Evolutionary conservation across 2,329 filamentous ascomycete species (phyloP).

Genomic region (Talaromyces sp.): DNA sequence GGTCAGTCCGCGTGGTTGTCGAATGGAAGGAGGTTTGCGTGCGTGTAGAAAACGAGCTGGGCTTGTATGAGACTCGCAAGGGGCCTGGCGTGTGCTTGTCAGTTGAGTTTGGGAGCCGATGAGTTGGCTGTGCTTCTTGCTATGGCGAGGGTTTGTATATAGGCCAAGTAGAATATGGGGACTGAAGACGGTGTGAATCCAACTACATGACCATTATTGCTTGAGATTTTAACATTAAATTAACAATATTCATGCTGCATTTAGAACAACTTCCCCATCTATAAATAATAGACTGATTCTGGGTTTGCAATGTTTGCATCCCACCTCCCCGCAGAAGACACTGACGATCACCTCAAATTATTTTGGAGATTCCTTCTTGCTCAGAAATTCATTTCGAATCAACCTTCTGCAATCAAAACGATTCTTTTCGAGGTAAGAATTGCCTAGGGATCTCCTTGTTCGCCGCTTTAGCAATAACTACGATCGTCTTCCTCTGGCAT

Average conservation of each 20-base stretch:
- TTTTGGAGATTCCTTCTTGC: neutral
- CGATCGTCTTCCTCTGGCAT: neutral
- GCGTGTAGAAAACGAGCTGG: constrained; percentile 39
- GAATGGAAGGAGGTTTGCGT: constrained; percentile 35
- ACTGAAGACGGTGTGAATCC: neutral
- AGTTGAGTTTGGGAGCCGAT: constrained; percentile 23
- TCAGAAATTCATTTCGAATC: neutral
- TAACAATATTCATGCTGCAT: neutral
- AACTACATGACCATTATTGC: neutral
- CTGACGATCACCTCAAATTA: neutral
- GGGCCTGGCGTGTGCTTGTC: constrained; percentile 28
- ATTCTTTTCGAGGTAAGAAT: neutral
- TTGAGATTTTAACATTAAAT: neutral
- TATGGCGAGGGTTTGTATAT: neutral
- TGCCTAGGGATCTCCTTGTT: neutral
- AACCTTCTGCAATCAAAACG: neutral
- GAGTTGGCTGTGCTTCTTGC: neutral
- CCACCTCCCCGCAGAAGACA: neutral
- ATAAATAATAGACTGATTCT: neutral
- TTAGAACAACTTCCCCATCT: neutral
- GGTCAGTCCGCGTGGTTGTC: constrained; percentile 26
- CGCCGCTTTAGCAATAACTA: neutral
- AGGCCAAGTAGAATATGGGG: neutral
- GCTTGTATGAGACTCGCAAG: constrained; percentile 38
- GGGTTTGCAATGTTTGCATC: neutral